Percentiles rank a stretch among this genome's conserved stretches.
Conservation (phyloP, 352 stramenopile genomes). For the Pythium scleroteichum region DNA sequence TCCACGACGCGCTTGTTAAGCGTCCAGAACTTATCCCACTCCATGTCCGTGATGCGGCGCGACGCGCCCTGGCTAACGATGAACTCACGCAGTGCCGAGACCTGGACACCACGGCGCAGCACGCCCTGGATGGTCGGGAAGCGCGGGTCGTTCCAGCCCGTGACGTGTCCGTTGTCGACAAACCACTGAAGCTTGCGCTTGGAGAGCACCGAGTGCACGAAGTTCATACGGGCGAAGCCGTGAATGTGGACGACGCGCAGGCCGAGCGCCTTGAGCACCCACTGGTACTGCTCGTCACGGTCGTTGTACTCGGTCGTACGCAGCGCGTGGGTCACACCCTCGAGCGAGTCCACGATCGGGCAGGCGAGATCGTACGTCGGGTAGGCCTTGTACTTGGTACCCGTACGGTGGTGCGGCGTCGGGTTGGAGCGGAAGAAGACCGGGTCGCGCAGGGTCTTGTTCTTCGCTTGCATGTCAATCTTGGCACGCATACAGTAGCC, state of each 20-base stretch:
- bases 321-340: conserved; percentile 99
- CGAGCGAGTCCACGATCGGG: conserved; percentile 98
- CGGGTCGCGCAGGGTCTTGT: conserved; percentile 87
- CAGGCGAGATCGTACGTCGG: conserved; percentile 99
- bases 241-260: conserved; percentile 89
- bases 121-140: conserved; percentile 99
- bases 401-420: conserved; percentile 89
- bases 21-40: conserved; percentile 99
- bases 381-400: conserved; percentile 98
- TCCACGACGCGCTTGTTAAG: conserved; percentile 99
- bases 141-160: conserved; percentile 97
- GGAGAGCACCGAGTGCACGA: conserved; percentile 98
- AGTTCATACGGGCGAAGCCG: conserved; percentile 99
- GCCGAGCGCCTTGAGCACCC: conserved; percentile 88
- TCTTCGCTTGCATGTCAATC: conserved; percentile 94
- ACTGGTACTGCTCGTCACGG: conserved; percentile 98
- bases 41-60: conserved; percentile 97
- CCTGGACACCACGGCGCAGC: conserved; percentile 94
- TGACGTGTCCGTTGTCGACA: conserved; percentile 96
- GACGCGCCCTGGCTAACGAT: conserved; percentile 97
- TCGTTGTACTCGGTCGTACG: conserved; percentile 99
- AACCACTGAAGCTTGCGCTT: conserved; percentile 99
- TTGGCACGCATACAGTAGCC: conserved; percentile 91
- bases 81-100: conserved; percentile 95
- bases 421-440: conserved; percentile 88